These are phyloP conservation scores for Colletotrichum eleusines DNA, from an alignment of 2,329 filamentous ascomycete species.

Conservation along the genomic window DNA sequence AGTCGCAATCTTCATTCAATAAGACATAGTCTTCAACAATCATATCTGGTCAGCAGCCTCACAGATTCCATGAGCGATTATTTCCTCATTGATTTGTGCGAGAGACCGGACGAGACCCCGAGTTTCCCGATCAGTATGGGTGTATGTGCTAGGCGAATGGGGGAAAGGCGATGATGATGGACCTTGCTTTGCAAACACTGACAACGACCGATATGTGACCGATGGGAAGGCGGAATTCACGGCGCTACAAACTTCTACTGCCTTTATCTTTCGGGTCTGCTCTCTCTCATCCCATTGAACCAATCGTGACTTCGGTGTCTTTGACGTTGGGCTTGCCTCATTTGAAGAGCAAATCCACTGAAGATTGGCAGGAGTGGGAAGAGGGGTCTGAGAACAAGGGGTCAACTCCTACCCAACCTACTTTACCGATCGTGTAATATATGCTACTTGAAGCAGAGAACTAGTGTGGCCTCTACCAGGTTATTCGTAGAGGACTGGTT, in stretches of 20 bases:
- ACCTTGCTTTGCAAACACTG: not conserved
- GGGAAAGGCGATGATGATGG: not conserved
- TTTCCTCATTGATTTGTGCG: not conserved
- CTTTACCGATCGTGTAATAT: not conserved
- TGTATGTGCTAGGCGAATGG: not conserved
- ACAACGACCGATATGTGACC: not conserved
- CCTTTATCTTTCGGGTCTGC: not conserved
- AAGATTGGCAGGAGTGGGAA: not conserved
- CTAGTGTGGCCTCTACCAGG: not conserved
- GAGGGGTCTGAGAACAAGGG: not conserved
- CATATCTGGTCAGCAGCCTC: no score
- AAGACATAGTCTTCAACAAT: no score
- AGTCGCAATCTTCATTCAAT: no score
- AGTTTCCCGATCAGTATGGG: not conserved
- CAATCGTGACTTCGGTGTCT: not conserved
- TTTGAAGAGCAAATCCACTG: no score
- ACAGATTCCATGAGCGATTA: not conserved
- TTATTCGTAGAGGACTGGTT: not conserved
- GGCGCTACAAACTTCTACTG: not conserved
- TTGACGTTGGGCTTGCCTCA: not conserved
- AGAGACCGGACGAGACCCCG: not conserved
- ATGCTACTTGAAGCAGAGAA: not conserved
- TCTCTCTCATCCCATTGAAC: not conserved
- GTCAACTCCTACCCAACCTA: not conserved
- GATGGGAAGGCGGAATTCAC: not conserved